Evolutionary conservation across 2,329 filamentous ascomycete species (phyloP).

Genomic region (Penicillium sp.): DNA sequence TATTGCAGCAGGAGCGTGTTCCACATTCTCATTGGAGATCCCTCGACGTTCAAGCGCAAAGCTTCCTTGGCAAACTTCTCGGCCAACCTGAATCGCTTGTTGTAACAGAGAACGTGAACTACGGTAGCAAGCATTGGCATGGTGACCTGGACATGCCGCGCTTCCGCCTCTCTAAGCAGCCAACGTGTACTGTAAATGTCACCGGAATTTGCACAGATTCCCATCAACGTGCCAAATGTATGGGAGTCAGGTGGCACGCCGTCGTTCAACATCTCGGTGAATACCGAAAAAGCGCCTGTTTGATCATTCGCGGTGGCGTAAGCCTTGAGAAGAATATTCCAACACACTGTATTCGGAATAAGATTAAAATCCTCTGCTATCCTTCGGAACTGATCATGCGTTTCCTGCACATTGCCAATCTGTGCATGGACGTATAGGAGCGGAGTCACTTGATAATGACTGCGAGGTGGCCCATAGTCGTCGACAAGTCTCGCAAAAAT

Average conservation of each 20-base stretch:
- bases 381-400: constrained; percentile 58
- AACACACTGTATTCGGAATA: constrained; percentile 56
- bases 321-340: constrained; percentile 73
- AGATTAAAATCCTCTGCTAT: constrained; percentile 54
- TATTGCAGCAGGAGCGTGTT: constrained; percentile 69
- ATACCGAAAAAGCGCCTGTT: constrained; percentile 58
- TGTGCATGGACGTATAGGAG: constrained; percentile 68
- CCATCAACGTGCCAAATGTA: constrained; percentile 70
- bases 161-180: constrained; percentile 59
- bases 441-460: constrained; percentile 41
- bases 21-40: constrained; percentile 63
- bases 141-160: constrained; percentile 48
- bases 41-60: constrained; percentile 47
- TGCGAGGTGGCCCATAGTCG: constrained; percentile 34
- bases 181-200: constrained; percentile 65
- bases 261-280: constrained; percentile 54
- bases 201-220: constrained; percentile 63
- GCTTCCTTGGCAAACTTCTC: constrained; percentile 56
- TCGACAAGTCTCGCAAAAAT: constrained; percentile 43
- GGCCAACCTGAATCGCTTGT: constrained; percentile 52
- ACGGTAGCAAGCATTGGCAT: constrained; percentile 59
- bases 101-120: constrained; percentile 62
- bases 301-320: constrained; percentile 63
- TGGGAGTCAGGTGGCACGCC: constrained; percentile 53
- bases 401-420: constrained; percentile 58